phyloP scores from a whole-genome alignment of 2,329 filamentous ascomycete species.

The Penicillium crustosum region DNA sequence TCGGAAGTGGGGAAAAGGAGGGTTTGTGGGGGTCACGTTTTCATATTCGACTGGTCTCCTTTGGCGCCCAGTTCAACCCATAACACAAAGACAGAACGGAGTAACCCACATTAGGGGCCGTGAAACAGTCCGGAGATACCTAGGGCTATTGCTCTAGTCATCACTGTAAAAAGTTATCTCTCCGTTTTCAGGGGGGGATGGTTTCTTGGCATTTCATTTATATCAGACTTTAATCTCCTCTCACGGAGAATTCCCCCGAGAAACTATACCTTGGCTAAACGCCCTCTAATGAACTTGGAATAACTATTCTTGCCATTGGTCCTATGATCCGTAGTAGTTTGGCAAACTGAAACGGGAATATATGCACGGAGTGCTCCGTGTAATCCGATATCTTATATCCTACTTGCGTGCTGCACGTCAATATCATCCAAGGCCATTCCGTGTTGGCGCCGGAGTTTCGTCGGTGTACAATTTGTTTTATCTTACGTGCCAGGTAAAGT shows the following conservation, averaged over 20 bases:
- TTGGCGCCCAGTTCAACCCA: slow-evolving; percentile 6
- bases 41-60: neutral
- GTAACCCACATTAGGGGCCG: neutral
- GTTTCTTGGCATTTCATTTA: slow-evolving; percentile 20
- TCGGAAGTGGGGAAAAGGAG: slow-evolving; percentile 7
- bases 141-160: neutral
- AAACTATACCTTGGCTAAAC: neutral
- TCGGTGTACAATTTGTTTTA: neutral
- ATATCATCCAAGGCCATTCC: neutral
- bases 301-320: neutral
- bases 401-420: neutral
- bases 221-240: slow-evolving; percentile 18
- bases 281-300: neutral
- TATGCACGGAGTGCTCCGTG: neutral
- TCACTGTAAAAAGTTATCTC: slow-evolving; percentile 1
- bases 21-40: neutral
- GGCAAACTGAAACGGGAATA: neutral
- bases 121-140: neutral
- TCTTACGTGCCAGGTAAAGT: slow-evolving; percentile 4
- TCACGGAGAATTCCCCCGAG: slow-evolving; percentile 1
- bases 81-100: neutral
- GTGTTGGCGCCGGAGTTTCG: neutral
- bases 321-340: neutral
- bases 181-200: neutral
- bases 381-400: neutral